Percentiles rank a stretch among this genome's conserved stretches.
phyloP scores from a whole-genome alignment of 306 rosid species.

The Calophaca sinica region DNA sequence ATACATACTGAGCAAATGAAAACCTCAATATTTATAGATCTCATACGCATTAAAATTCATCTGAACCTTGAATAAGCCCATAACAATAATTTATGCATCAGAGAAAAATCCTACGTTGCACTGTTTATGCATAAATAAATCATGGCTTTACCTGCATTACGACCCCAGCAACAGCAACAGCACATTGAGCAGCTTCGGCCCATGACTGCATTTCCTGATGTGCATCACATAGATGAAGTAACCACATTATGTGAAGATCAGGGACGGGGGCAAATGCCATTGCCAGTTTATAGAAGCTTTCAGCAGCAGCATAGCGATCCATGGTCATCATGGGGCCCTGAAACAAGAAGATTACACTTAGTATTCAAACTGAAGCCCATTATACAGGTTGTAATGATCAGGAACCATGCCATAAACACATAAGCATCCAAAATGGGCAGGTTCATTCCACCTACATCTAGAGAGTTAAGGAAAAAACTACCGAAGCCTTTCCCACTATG shows the following conservation, averaged over 20 bases:
- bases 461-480: too few species aligned
- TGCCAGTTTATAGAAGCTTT: conserved; percentile 89
- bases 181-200: conserved; percentile 99
- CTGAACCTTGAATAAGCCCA: conserved; percentile 14
- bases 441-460: too few species aligned
- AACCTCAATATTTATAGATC: not conserved
- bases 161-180: conserved; percentile 98
- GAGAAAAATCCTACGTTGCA: conserved; percentile 5
- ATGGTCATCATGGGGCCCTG: conserved; percentile 88
- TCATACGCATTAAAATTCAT: not conserved
- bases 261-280: conserved; percentile 99
- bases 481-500: too few species aligned
- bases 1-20: not conserved
- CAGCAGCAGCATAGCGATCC: conserved; percentile 98
- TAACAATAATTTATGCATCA: conserved; percentile 12
- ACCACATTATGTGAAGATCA: conserved; percentile 99
- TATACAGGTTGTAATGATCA: not conserved
- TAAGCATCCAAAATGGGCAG: too few species aligned
- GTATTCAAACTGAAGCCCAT: conserved; percentile 34
- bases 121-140: conserved; percentile 18
- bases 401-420: too few species aligned
- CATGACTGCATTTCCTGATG: conserved; percentile 99
- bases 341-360: conserved; percentile 32
- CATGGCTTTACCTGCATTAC: conserved; percentile 82
- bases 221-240: conserved; percentile 96